phyloP scores from a whole-genome alignment of 2,329 filamentous ascomycete genomes.

The Zasmidium cellare region DNA sequence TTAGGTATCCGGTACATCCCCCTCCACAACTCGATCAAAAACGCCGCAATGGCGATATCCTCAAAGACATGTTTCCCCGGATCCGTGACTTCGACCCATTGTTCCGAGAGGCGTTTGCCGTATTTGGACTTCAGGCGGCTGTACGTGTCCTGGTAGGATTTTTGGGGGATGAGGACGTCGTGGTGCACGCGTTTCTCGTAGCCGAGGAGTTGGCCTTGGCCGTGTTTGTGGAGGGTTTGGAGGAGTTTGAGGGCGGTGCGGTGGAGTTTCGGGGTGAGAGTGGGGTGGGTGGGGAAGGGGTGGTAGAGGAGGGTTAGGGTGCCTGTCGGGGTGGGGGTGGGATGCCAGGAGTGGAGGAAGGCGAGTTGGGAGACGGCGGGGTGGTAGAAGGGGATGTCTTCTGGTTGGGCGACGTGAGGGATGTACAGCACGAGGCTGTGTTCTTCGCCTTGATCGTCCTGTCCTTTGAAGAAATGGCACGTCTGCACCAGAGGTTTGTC shows the following conservation, averaged over 20 bases:
- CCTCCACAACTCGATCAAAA: slow-evolving; percentile 86
- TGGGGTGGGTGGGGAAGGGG: slow-evolving; percentile 40
- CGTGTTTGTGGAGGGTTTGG: slow-evolving; percentile 70
- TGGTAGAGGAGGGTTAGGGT: slow-evolving; percentile 15
- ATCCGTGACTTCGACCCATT: slow-evolving; percentile 85
- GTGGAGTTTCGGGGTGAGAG: slow-evolving; percentile 51
- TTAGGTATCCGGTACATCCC: slow-evolving; percentile 66
- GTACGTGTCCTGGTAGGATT: slow-evolving; percentile 79
- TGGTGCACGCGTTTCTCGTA: slow-evolving; percentile 83
- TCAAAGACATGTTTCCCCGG: slow-evolving; percentile 93
- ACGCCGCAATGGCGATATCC: slow-evolving; percentile 85
- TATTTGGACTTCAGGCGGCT: slow-evolving; percentile 76
- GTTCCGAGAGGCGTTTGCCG: slow-evolving; percentile 66
- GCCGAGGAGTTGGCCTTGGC: slow-evolving; percentile 62
- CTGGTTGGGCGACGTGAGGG: slow-evolving; percentile 64
- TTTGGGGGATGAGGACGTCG: slow-evolving; percentile 76
- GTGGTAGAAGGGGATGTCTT: slow-evolving; percentile 83
- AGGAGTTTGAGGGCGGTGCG: slow-evolving; percentile 71
- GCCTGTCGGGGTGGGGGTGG: slow-evolving; percentile 5
- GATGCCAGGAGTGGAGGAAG: slow-evolving; percentile 68
- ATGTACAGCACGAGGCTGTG: slow-evolving; percentile 70
- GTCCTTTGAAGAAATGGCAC: slow-evolving; percentile 63
- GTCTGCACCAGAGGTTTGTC: slow-evolving; percentile 80
- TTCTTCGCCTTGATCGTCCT: slow-evolving; percentile 23
- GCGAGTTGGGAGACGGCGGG: slow-evolving; percentile 72